Conservation (phyloP, 495 filamentous ascomycete species). For the Xylaria longipes region DNA sequence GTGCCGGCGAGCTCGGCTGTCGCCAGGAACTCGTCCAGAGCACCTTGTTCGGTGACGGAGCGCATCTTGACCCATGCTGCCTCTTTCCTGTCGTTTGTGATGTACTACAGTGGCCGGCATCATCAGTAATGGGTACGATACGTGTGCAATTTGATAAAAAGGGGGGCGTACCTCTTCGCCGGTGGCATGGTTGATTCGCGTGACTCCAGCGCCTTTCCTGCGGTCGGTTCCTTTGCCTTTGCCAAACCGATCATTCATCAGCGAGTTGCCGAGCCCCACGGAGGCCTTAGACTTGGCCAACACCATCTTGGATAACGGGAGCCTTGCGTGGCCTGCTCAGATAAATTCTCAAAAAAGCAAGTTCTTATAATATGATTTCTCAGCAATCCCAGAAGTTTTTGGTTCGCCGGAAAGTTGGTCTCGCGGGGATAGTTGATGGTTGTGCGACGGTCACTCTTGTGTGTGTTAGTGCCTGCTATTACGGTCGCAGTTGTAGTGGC, state of each 20-base stretch:
- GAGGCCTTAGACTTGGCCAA: slow-evolving; percentile 93
- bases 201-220: slow-evolving; percentile 65
- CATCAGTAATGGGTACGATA: background rate
- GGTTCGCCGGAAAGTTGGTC: background rate
- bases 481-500: slow-evolving; percentile 19
- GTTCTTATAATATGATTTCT: background rate
- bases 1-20: slow-evolving; percentile 96
- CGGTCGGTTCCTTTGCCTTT: slow-evolving; percentile 79
- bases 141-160: background rate
- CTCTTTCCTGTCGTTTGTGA: slow-evolving; percentile 76
- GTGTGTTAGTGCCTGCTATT: slow-evolving; percentile 2
- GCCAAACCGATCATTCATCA: slow-evolving; percentile 94
- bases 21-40: slow-evolving; percentile 75
- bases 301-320: slow-evolving; percentile 67
- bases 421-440: background rate
- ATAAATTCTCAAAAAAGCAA: background rate
- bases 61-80: slow-evolving; percentile 95
- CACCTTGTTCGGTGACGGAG: slow-evolving; percentile 95
- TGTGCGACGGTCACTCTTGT: background rate
- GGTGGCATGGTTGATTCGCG: slow-evolving; percentile 64
- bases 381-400: background rate
- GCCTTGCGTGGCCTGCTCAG: background rate
- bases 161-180: slow-evolving; percentile 53
- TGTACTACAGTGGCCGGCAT: slow-evolving; percentile 53
- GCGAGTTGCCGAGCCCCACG: slow-evolving; percentile 81